Conservation (phyloP, 1,139 yeast genomes). For the Suhomyces atakaporum region DNA sequence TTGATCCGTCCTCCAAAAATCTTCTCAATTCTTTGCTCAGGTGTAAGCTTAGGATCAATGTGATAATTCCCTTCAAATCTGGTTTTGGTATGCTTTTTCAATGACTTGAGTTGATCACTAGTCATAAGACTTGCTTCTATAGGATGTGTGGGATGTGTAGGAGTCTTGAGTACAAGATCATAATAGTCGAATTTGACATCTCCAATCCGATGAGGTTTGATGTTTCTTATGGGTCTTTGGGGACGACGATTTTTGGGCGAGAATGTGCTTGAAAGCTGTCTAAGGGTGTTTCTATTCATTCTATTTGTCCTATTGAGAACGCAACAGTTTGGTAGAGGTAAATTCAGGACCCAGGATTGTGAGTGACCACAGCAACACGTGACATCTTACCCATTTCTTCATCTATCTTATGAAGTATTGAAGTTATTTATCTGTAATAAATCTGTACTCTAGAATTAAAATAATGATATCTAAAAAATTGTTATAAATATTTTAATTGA, state of each 20-base stretch:
- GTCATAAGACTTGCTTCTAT: slow-evolving; percentile 35
- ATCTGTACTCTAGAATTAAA: too few relatives aligned
- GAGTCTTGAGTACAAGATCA: slow-evolving; percentile 39
- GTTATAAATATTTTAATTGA: too few relatives aligned
- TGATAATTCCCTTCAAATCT: slow-evolving; percentile 51
- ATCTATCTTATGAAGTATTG: too few relatives aligned
- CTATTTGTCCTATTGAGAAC: neutral
- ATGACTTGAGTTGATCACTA: slow-evolving; percentile 21
- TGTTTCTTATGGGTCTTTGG: slow-evolving; percentile 4
- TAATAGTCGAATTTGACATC: slow-evolving; percentile 33
- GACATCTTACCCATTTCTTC: too few relatives aligned
- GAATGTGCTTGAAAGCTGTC: slow-evolving; percentile 2
- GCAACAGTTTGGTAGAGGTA: neutral
- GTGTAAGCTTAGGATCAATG: slow-evolving; percentile 33
- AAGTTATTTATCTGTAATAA: too few relatives aligned
- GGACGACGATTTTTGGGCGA: too few relatives aligned
- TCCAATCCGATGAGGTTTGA: slow-evolving; percentile 6
- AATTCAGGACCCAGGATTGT: neutral
- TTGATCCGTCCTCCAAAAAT: slow-evolving; percentile 62
- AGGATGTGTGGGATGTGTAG: slow-evolving; percentile 35
- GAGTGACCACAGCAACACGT: too few relatives aligned
- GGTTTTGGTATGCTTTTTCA: slow-evolving; percentile 25
- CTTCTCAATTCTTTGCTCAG: slow-evolving; percentile 50
- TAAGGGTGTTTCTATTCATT: neutral
- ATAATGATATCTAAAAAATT: too few relatives aligned